phyloP scores from a whole-genome alignment of 208 protist species.

The Leishmania amazonensis region DNA sequence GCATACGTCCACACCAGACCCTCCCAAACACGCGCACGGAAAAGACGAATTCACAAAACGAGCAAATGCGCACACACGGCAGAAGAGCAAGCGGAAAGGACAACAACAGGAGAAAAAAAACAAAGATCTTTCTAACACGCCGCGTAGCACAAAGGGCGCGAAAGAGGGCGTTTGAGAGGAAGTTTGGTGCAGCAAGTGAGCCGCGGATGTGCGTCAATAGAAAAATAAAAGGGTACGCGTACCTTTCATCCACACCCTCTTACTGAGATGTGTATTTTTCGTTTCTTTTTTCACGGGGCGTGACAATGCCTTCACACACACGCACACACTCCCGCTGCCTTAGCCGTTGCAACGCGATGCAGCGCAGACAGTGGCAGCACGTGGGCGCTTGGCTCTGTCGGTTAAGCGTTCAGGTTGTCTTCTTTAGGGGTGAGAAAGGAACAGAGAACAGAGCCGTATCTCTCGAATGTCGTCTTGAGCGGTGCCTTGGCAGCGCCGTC shows the following conservation, averaged over 20 bases:
- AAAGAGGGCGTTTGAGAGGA: background rate
- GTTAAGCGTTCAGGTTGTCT: background rate
- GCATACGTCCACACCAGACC: background rate
- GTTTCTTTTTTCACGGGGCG: background rate
- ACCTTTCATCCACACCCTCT: background rate
- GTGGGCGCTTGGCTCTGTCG: background rate
- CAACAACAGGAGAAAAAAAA: background rate
- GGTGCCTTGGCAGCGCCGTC: background rate
- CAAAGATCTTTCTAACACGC: background rate
- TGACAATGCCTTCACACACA: background rate
- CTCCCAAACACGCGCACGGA: background rate
- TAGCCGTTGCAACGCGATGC: background rate
- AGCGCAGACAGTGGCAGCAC: background rate
- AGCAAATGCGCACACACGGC: background rate
- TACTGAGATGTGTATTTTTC: background rate
- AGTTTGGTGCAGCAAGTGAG: background rate
- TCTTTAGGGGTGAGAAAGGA: background rate
- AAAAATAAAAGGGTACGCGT: slow-evolving; percentile 1
- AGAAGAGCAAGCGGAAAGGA: background rate
- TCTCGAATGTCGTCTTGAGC: background rate
- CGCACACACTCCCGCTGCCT: background rate
- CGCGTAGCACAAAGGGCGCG: background rate
- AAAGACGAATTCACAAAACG: background rate
- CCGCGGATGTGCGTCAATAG: background rate
- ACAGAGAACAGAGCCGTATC: background rate